Evolutionary conservation across 495 filamentous ascomycete genomes (phyloP), one percentile per base, ranked within the genome.

Genomic region (Pseudevernia furfuracea): DNA sequence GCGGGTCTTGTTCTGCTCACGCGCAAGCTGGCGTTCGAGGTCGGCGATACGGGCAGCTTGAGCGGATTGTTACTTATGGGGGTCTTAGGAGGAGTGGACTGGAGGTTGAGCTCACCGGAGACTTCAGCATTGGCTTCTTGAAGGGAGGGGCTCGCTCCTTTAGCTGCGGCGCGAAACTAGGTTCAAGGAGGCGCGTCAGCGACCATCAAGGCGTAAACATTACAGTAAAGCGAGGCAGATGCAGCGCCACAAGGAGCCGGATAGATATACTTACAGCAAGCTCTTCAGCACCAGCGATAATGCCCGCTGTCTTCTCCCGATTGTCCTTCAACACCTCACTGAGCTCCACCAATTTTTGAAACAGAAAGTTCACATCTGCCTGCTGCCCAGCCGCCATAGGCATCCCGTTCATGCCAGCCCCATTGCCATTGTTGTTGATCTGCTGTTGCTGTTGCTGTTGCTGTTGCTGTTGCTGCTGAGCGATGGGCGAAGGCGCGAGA

Each of bases 281-380:
- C 57, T 85, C 82, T 63, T 84, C 81, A 8, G 85, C 83, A 65
- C 88, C 87, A 9, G 81, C 77, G 17, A 93, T 86, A 61, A 96
- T 87, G 48, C 84, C 84, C 65, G 86, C 84, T 11, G 89, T 87
- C 59, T 88, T 83, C 61, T 88, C 86, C 61, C 89, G 84, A 73
- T 94, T 96, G 49, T 88, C 84, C 69, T 86, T 85, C 25, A 92
- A 79, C 63, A 90, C 82, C 32, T 86, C 83, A 65, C 87, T 89
- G 67, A 96, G 77, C 72, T 93, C 88, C 63, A 92, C 80, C 23
- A 96, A 87, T 83, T 92, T 88, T 56, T 85, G 81, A 72, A 91
- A 92, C 52, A 96, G 83, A 72, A 90, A 87, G 71, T 91, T 90
- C 65, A 94, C 83, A 72, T 96, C 91, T 77, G 89, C 88, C 76